These are phyloP conservation scores for Cutaneotrichosporon mucoides DNA, from an alignment of 1,284 basidiomycete species.

Conservation along the genomic window DNA sequence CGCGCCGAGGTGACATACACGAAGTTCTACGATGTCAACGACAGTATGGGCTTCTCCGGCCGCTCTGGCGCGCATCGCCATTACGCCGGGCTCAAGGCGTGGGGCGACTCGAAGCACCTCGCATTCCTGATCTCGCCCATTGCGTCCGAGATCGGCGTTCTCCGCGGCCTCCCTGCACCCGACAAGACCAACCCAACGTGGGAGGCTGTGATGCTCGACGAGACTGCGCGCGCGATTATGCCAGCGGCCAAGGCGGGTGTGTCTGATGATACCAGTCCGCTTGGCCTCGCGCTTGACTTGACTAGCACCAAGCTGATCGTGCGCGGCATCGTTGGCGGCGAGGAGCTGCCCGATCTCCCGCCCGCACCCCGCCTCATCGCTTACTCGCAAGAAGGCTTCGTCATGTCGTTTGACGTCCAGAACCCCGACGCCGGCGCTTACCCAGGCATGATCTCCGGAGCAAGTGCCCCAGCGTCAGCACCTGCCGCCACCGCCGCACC, in stretches of 20 bases:
- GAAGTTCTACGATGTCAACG: constrained; percentile 48
- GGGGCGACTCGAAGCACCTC: constrained; percentile 46
- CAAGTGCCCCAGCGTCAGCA: not conserved
- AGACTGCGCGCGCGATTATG: constrained; percentile 52
- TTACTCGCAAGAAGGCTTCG: constrained; percentile 53
- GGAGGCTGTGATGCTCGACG: constrained; percentile 52
- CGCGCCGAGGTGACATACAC: constrained; percentile 38
- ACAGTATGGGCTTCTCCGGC: constrained; percentile 45
- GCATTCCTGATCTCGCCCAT: constrained; percentile 51
- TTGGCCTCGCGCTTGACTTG: constrained; percentile 55
- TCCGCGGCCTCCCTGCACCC: constrained; percentile 31
- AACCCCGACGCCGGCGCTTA: constrained; percentile 48
- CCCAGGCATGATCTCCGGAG: constrained; percentile 43
- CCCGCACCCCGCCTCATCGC: constrained; percentile 51
- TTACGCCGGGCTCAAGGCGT: constrained; percentile 45
- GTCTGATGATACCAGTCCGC: constrained; percentile 50
- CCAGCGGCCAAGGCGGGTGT: constrained; percentile 48
- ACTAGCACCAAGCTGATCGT: constrained; percentile 48
- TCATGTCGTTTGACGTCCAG: constrained; percentile 53
- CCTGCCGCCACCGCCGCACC: constrained; percentile 4
- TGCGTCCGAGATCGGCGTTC: constrained; percentile 47
- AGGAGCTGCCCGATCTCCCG: constrained; percentile 49
- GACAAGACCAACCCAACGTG: constrained; percentile 40
- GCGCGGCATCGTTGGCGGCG: constrained; percentile 50
- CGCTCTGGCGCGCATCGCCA: constrained; percentile 41